phyloP scores from a whole-genome alignment of 1,284 basidiomycete genomes.

The Marasmius sp. region DNA sequence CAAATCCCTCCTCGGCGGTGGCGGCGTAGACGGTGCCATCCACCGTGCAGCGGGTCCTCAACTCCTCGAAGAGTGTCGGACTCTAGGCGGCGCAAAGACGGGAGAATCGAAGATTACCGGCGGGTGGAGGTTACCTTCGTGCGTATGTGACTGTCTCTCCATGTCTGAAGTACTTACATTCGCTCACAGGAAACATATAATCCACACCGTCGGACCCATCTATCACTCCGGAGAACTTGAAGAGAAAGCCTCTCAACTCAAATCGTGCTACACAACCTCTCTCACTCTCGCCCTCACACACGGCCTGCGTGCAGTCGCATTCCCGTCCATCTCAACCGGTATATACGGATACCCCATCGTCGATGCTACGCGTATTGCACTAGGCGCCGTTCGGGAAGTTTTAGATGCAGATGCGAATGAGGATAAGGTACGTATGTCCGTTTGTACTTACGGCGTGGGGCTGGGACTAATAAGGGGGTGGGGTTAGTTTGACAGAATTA shows the following conservation, averaged over 20 bases:
- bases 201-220: conserved; percentile 91
- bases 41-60: conserved; percentile 81
- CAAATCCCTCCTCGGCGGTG: conserved; percentile 65
- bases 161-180: not conserved
- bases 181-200: conserved; percentile 61
- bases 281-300: conserved; percentile 64
- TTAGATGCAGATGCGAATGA: conserved; percentile 50
- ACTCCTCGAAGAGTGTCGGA: conserved; percentile 73
- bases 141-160: conserved; percentile 24
- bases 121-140: conserved; percentile 74
- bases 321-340: conserved; percentile 80
- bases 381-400: conserved; percentile 58
- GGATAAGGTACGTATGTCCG: conserved; percentile 39
- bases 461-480: not conserved
- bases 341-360: conserved; percentile 77
- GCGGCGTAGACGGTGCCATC: conserved; percentile 77
- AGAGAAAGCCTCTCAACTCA: conserved; percentile 72
- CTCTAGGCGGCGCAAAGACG: conserved; percentile 75
- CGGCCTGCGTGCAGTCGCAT: conserved; percentile 68
- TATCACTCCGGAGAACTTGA: conserved; percentile 51
- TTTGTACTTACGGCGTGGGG: not conserved
- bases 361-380: conserved; percentile 70
- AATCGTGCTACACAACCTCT: conserved; percentile 72
- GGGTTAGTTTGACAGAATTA: conserved; percentile 63
- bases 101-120: conserved; percentile 85